Evolutionary conservation across 148 eudicot genomes (phyloP), one percentile per base, ranked within the genome.

Genomic region (Tetragonia tetragonoides): DNA sequence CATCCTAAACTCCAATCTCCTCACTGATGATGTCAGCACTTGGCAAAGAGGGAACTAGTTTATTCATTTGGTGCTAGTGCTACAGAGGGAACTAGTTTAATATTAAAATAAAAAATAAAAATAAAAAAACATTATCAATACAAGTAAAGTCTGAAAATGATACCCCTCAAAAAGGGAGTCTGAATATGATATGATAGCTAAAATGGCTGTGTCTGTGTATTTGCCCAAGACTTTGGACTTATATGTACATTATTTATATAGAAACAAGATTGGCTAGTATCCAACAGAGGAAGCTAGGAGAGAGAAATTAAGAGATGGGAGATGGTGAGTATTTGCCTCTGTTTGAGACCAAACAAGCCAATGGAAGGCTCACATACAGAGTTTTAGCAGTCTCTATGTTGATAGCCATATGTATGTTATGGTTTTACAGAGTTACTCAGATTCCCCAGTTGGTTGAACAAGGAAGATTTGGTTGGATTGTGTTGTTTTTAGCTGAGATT

Each of bases 401-500:
- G 62, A 73, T 80, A 15, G 82, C 86, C 6, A 87, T 91, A 21
- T 76, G 82, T 81, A 40, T 77, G 46, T 73, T 91, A 39, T 88
- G 81, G 90, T 3, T 83, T 47, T 91, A 89, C 81, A 88, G 97
- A 86, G 87, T 82, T 51, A 78, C 71, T 57, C 66, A 78, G 11
- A 41, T 79, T 15, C 84, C 85, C 28, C 51, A 1, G 24, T 7
- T 51, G 66, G 80, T 66, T 68, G 83, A 47, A 10, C 85, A 84
- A 10, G 73, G 83, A 62, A 75, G 78, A 38, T 76, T 76, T 42
- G 88, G 76, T 5, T 91, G 93, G 92, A 67, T 86, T n/a, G 85
- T 81, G 5, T 38, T 91, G 84, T 77, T 91, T 68, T 51, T 57
- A 38, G 90, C 93, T 14, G 97, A 93, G 47, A 59, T 93, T 10